phyloP scores from a whole-genome alignment of 345 rosid species.

The Salix brachista region DNA sequence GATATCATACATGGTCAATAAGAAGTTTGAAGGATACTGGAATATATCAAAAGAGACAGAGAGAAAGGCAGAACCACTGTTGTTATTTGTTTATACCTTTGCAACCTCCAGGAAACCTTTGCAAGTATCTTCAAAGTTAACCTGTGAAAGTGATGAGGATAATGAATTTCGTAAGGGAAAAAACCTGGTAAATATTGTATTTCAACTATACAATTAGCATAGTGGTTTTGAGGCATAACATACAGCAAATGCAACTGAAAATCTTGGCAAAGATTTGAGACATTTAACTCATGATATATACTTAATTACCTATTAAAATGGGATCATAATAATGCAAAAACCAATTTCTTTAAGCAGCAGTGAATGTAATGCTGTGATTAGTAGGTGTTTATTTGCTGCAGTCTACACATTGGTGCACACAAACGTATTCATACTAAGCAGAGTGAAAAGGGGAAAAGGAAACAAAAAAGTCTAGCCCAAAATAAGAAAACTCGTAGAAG shows the following conservation, averaged over 20 bases:
- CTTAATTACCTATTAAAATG: neutral
- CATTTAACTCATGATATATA: neutral
- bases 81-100: slow-evolving; percentile 46
- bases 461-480: neutral
- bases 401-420: neutral
- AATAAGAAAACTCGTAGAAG: neutral
- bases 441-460: neutral
- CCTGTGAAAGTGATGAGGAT: slow-evolving; percentile 38
- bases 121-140: slow-evolving; percentile 98
- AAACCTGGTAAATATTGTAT: neutral
- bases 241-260: neutral
- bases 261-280: neutral
- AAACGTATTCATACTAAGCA: neutral
- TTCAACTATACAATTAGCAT: neutral
- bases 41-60: neutral
- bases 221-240: neutral
- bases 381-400: neutral
- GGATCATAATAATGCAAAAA: neutral
- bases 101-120: slow-evolving; percentile 97
- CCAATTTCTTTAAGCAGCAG: neutral
- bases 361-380: neutral
- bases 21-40: neutral
- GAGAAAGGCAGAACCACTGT: neutral
- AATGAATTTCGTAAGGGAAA: slow-evolving; percentile 1
- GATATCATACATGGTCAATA: neutral